These are phyloP conservation scores for Tirmania nivea DNA, from an alignment of 495 filamentous ascomycete species.

Conservation along the genomic window DNA sequence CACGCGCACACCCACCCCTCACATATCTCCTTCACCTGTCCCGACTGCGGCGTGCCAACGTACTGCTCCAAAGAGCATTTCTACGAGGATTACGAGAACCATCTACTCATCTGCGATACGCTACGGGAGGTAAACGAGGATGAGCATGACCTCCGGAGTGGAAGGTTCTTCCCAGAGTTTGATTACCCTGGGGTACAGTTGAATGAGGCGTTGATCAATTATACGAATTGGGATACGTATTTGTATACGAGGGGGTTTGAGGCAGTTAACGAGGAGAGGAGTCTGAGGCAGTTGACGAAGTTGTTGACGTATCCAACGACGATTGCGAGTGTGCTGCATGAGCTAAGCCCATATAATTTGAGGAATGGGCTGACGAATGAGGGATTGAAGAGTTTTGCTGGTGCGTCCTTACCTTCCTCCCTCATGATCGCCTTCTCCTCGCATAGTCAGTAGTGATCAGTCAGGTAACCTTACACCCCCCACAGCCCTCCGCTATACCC, in stretches of 20 bases:
- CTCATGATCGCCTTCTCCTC: neutral
- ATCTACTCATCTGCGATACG: constrained; percentile 79
- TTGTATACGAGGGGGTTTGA: constrained; percentile 72
- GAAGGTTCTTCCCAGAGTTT: constrained; percentile 84
- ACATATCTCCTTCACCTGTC: constrained; percentile 82
- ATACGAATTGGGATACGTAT: constrained; percentile 97
- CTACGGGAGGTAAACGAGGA: constrained; percentile 89
- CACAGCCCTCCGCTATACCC: constrained; percentile 68
- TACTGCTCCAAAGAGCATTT: constrained; percentile 88
- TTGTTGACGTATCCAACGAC: constrained; percentile 87
- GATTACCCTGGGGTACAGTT: constrained; percentile 71
- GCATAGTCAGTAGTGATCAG: neutral
- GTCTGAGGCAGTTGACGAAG: constrained; percentile 72
- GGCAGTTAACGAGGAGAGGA: constrained; percentile 70
- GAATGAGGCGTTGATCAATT: constrained; percentile 80
- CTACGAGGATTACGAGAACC: constrained; percentile 80
- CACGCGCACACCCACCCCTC: constrained; percentile 55
- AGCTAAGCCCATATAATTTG: constrained; percentile 76
- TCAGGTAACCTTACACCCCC: neutral
- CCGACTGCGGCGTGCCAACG: constrained; percentile 84
- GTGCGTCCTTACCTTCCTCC: constrained; percentile 29
- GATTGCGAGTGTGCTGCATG: constrained; percentile 74
- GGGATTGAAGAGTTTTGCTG: constrained; percentile 77
- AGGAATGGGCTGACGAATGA: constrained; percentile 57
- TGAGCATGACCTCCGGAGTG: constrained; percentile 81